Conservation (phyloP, 306 rosid species). For the Acmispon strigosus region DNA sequence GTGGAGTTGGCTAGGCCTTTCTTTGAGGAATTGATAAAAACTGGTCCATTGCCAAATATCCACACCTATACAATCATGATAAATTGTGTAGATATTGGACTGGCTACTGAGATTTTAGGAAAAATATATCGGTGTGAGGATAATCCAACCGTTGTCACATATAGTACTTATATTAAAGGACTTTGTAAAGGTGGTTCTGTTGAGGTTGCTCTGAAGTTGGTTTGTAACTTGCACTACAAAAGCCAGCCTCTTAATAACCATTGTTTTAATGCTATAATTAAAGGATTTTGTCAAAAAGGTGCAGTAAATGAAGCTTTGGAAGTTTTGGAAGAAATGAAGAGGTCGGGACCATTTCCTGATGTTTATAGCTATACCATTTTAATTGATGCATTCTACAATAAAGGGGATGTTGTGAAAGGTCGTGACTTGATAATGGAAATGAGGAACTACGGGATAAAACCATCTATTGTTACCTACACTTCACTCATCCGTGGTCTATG, state of each 20-base stretch:
- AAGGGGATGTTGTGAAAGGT: slow-evolving; percentile 34
- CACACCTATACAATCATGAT: slow-evolving; percentile 61
- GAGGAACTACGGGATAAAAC: slow-evolving; percentile 29
- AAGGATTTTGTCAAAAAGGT: slow-evolving; percentile 44
- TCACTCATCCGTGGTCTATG: slow-evolving; percentile 48
- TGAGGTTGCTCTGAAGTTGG: slow-evolving; percentile 32
- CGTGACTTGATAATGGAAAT: slow-evolving; percentile 40
- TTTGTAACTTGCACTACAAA: slow-evolving; percentile 28
- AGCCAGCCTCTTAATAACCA: slow-evolving; percentile 39
- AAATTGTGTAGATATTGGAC: slow-evolving; percentile 40
- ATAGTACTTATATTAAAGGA: slow-evolving; percentile 50
- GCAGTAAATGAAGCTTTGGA: slow-evolving; percentile 28
- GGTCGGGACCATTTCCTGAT: slow-evolving; percentile 43
- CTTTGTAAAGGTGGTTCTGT: slow-evolving; percentile 47
- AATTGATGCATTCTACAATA: slow-evolving; percentile 42
- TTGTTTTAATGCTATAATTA: slow-evolving; percentile 46
- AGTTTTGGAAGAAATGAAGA: slow-evolving; percentile 52
- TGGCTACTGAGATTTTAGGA: slow-evolving; percentile 42
- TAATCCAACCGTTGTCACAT: slow-evolving; percentile 50
- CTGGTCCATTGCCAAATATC: slow-evolving; percentile 50
- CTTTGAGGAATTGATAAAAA: slow-evolving; percentile 37
- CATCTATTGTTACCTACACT: slow-evolving; percentile 48
- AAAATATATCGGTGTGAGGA: slow-evolving; percentile 38
- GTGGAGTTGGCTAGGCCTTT: slow-evolving; percentile 35
- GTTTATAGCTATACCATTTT: slow-evolving; percentile 59